A percentile compares a stretch with the other conserved stretches of the same genome.
phyloP scores from a whole-genome alignment of 2,329 filamentous ascomycete genomes.

The Dactylellina haptotyla region DNA sequence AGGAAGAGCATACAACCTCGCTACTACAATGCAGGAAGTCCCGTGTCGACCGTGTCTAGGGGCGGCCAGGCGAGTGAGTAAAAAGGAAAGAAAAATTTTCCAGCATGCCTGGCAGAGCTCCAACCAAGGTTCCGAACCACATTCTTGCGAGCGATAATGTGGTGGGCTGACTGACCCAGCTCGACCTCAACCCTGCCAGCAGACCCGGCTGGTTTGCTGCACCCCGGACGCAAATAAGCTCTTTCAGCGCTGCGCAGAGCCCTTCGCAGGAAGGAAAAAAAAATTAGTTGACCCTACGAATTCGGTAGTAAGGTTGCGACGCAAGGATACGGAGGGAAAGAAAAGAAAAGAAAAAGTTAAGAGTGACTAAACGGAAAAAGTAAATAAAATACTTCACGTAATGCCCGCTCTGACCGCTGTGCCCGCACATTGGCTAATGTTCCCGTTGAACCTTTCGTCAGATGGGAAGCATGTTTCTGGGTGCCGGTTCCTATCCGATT shows the following conservation, averaged over 20 bases:
- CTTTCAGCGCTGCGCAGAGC: conserved; percentile 36
- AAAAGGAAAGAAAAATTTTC: conserved; percentile 39
- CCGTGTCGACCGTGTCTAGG: conserved; percentile 35
- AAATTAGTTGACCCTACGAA: no score
- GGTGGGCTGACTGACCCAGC: conserved; percentile 50
- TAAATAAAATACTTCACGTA: conserved; percentile 25
- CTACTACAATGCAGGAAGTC: conserved; percentile 43
- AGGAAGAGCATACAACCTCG: not conserved
- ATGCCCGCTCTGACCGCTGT: conserved; percentile 25
- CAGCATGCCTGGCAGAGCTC: conserved; percentile 47
- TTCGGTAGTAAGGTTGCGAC: conserved; percentile 12
- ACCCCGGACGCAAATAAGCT: conserved; percentile 47
- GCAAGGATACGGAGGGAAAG: conserved; percentile 16
- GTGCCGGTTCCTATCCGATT: conserved; percentile 48
- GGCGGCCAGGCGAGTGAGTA: conserved; percentile 32
- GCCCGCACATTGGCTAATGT: conserved; percentile 55
- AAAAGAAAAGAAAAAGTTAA: conserved; percentile 26
- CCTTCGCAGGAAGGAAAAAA: conserved; percentile 16
- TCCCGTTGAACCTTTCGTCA: conserved; percentile 53
- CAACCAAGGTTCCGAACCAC: conserved; percentile 46
- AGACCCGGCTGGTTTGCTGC: no score
- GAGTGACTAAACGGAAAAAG: conserved; percentile 8
- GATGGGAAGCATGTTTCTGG: conserved; percentile 51
- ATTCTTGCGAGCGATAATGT: conserved; percentile 14
- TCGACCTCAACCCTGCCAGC: conserved; percentile 3